Conservation (phyloP, 495 filamentous ascomycete genomes). For the Aspergillus sclerotiicarbonarius region DNA sequence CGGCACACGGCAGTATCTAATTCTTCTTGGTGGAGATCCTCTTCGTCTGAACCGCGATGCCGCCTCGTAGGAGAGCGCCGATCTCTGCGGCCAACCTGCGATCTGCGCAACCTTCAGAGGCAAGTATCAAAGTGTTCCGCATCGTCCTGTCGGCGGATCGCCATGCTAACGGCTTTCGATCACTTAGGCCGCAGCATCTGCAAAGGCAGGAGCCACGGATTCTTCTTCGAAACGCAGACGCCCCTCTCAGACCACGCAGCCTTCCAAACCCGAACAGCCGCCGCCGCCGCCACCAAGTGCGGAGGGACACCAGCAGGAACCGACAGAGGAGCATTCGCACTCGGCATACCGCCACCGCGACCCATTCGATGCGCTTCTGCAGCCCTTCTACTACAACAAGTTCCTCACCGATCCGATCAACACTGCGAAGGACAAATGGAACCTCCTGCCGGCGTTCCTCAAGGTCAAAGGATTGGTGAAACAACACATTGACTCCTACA, state of each 20-base stretch:
- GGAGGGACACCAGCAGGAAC: conserved; percentile 13
- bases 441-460: conserved; percentile 90
- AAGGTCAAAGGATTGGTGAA: conserved; percentile 96
- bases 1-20: neutral
- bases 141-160: conserved; percentile 3
- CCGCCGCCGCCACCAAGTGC: neutral
- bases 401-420: conserved; percentile 88
- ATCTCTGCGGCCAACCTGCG: conserved; percentile 18
- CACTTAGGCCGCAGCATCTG: conserved; percentile 15
- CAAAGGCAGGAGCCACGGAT: conserved; percentile 13
- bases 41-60: conserved; percentile 17
- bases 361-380: conserved; percentile 79
- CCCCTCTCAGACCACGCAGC: conserved; percentile 19
- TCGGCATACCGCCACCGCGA: conserved; percentile 37
- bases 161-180: conserved; percentile 8
- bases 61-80: conserved; percentile 27
- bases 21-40: neutral
- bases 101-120: conserved; percentile 24
- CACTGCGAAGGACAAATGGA: conserved; percentile 94
- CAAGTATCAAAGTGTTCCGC: conserved; percentile 22
- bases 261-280: conserved; percentile 14
- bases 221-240: conserved; percentile 21
- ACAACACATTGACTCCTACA: conserved; percentile 98
- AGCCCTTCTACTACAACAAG: conserved; percentile 97
- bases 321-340: conserved; percentile 13